A percentile compares a stretch with the other conserved stretches of the same genome.
Conservation (phyloP, 495 filamentous ascomycete genomes). For the Xanthoparmelia taractica region DNA sequence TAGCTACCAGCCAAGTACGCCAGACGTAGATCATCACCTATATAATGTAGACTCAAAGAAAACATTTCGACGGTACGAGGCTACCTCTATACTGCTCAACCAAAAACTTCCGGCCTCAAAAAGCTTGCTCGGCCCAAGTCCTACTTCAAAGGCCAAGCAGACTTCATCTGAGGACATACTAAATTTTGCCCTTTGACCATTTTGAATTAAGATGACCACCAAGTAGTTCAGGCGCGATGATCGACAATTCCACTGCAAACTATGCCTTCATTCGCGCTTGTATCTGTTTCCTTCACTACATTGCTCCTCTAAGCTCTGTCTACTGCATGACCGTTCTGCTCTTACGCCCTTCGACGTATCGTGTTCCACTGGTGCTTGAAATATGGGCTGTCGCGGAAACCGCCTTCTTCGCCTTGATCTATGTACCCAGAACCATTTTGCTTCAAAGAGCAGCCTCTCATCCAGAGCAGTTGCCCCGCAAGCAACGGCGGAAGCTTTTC, state of each 20-base stretch:
- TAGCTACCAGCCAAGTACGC: too few species aligned
- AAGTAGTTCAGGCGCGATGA: constrained; percentile 30
- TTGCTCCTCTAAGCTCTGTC: constrained; percentile 44
- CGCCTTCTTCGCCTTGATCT: constrained; percentile 48
- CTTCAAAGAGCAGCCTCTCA: constrained; percentile 47
- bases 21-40: too few species aligned
- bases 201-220: too few species aligned
- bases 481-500: constrained; percentile 44
- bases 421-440: constrained; percentile 43
- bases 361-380: constrained; percentile 25
- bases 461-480: constrained; percentile 39
- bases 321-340: constrained; percentile 36
- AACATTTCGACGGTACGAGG: too few species aligned
- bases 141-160: background rate
- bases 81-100: too few species aligned
- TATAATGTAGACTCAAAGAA: too few species aligned
- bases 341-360: constrained; percentile 26
- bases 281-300: constrained; percentile 45
- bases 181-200: background rate
- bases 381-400: constrained; percentile 40
- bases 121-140: background rate
- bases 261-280: constrained; percentile 41
- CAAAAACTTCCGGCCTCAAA: background rate
- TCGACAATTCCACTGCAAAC: constrained; percentile 27
- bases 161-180: background rate